Evolutionary conservation across 2,329 filamentous ascomycete species (phyloP).

Genomic region (Fusarium miscanthi): DNA sequence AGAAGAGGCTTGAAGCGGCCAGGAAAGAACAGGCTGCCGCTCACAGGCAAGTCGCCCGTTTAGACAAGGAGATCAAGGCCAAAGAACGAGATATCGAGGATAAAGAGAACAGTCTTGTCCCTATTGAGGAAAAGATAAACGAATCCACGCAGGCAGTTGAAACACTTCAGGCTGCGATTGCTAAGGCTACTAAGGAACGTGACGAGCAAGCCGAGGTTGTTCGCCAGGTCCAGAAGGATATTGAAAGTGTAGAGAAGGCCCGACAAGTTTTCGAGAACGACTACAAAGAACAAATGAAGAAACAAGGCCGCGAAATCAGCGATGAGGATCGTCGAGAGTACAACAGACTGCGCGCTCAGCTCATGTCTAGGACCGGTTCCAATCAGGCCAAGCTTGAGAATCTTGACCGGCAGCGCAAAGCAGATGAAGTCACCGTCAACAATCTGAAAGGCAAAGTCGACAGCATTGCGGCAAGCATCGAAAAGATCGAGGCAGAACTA

Average conservation of each 20-base stretch:
- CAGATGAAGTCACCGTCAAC: conserved; percentile 89
- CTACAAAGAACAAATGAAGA: conserved; percentile 84
- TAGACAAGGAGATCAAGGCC: conserved; percentile 85
- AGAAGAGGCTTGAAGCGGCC: conserved; percentile 81
- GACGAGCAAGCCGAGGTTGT: conserved; percentile 76
- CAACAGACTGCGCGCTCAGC: conserved; percentile 83
- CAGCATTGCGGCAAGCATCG: conserved; percentile 76
- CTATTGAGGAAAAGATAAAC: conserved; percentile 90
- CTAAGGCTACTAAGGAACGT: conserved; percentile 79
- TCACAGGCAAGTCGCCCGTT: conserved; percentile 78
- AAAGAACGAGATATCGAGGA: conserved; percentile 92
- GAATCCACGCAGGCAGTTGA: conserved; percentile 79
- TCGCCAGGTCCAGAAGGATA: conserved; percentile 80
- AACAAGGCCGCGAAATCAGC: conserved; percentile 86
- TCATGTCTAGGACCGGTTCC: conserved; percentile 82
- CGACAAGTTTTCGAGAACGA: conserved; percentile 89
- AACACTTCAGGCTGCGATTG: conserved; percentile 74
- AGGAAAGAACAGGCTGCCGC: conserved; percentile 85
- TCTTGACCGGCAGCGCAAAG: conserved; percentile 88
- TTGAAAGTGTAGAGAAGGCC: conserved; percentile 88
- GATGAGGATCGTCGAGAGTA: conserved; percentile 91
- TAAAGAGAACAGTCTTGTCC: conserved; percentile 84
- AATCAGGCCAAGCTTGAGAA: conserved; percentile 88
- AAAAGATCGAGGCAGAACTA: conserved; percentile 79
- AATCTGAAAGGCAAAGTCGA: conserved; percentile 91